Conservation (phyloP, 768 basidiomycete species). For the Lactarius evosmus region DNA sequence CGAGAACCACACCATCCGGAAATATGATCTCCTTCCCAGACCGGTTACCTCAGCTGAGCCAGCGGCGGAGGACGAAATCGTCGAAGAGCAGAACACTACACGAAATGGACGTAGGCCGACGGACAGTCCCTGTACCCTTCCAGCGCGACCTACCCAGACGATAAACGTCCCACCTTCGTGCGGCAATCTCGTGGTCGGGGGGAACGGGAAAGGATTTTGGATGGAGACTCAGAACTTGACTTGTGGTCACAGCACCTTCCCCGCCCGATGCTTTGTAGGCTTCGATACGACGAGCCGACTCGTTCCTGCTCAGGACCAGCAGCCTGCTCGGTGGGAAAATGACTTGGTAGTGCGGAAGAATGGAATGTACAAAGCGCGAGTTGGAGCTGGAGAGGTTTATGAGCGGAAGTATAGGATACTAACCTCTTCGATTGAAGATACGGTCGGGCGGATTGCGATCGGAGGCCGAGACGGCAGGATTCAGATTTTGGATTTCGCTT, state of each 20-base stretch:
- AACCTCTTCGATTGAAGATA: slow-evolving; percentile 36
- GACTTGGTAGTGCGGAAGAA: slow-evolving; percentile 31
- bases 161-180: slow-evolving; percentile 34
- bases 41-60: slow-evolving; percentile 8
- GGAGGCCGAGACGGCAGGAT: slow-evolving; percentile 36
- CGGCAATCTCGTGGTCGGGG: slow-evolving; percentile 31
- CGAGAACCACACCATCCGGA: slow-evolving; percentile 32
- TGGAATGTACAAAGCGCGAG: slow-evolving; percentile 33
- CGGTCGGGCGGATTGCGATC: slow-evolving; percentile 37
- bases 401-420: slow-evolving; percentile 34
- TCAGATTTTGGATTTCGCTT: slow-evolving; percentile 37
- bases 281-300: slow-evolving; percentile 31
- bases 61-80: slow-evolving; percentile 7
- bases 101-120: slow-evolving; percentile 4
- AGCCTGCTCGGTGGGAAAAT: slow-evolving; percentile 22
- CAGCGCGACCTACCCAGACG: slow-evolving; percentile 29
- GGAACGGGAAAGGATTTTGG: slow-evolving; percentile 39
- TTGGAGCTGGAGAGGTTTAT: slow-evolving; percentile 35
- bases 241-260: slow-evolving; percentile 31
- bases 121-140: slow-evolving; percentile 33
- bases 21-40: slow-evolving; percentile 35
- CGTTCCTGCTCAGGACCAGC: slow-evolving; percentile 16
- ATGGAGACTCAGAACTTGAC: slow-evolving; percentile 37
- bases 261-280: slow-evolving; percentile 36
- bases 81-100: slow-evolving; percentile 1